Evolutionary conservation across 805 yeast species (phyloP), one percentile per base, ranked within the genome.

Genomic region (Kodamaea kaohsiungensis): DNA sequence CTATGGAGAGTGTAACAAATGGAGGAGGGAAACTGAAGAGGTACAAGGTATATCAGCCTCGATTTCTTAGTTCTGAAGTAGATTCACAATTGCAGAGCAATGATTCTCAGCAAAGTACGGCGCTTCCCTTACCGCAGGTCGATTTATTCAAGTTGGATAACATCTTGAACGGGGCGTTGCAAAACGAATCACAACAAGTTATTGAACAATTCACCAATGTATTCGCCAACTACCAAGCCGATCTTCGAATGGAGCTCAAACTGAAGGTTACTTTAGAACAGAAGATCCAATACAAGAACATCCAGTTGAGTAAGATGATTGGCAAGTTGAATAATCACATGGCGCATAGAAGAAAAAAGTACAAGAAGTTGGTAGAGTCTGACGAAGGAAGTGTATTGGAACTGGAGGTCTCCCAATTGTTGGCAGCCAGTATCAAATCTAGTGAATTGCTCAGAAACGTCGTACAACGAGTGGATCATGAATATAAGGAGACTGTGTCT

Each of bases 241-340:
- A 76, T 53, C 63, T 76, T 50, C 61, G 69, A 54, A 57, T 56
- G 37, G 77, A 73, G 48, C 67, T 75, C 43, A 64, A 71, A 52
- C 56, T 57, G 25, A 69, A 70, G 43, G 58, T 76, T 46, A 60
- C 71, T 8, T 60, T 69, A 12, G 80, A 76, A 58, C 79, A 75
- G 60, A 66, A 65, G 54, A 67, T 76, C 43, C 80, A 76, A 59
- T 66, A 65, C 55, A 72, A 72, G 53, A 76, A 76, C 58, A 70
- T 75, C 22, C 65, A 64, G 39, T 65, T 75, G 12, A 70, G 72
- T 16, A 73, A 73, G 55, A 56, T 64, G 43, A 63, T 69, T 15
- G 62, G 55, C 50, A 57, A 53, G 35, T 57, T 66, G 42, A 64
- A 61, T 38, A 61, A 59, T 45, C 49, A 48, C 39, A 47, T 43